Base-by-base conservation (phyloP, 768 basidiomycete species). In the Boletus insuetus region DNA sequence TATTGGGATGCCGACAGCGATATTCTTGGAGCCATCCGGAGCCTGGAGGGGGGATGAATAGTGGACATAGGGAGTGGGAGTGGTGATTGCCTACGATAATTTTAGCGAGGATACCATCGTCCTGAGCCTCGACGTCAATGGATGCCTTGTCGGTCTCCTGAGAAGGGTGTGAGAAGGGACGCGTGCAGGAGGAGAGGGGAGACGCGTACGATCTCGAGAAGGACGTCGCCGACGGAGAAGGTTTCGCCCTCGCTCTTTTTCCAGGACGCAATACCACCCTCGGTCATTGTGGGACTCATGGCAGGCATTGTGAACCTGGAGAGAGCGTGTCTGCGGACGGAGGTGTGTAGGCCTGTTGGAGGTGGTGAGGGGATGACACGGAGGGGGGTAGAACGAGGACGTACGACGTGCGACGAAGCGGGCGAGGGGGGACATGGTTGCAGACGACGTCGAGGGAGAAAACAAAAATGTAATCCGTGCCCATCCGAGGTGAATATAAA, bases 61-160 rank as follows among this genome's bases (percentile, higher is more conserved):
- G 35, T 9, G 16, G 6, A 31, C 34, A 34, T 0, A 20, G 16
- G 43, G 11, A 19, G 11, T 19, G 9, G 31, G 17, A 29, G 26
- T 29, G 29, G 29, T 29, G 29, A 29, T 76, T 40, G 31, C 91
- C 54, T 75, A 94, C 95, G 52, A 99, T 86, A 63, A 99, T 97
- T 83, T 98, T 98, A 49, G 91, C 95, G 56, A 99, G 77, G 59
- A 98, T 75, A 63, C 97, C 97, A 63, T 99, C 97, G 41, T 98
- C 97, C 77, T 95, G 95, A 10, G 97, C 94, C 76, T 99, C 97
- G 35, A 99, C 96, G 76, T 99, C 97, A 74, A 99, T 98, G 46
- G 94, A 95, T 20, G 97, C 96, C 82, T 99, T 99, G 87, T 99
- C 97, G 51, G 97, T 99, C 87, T 99, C 97, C 94, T 96, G 54